Percentiles rank a stretch among this genome's conserved stretches.
Evolutionary conservation across 805 yeast species (phyloP).

Genomic region (Ogataea ganodermae): DNA sequence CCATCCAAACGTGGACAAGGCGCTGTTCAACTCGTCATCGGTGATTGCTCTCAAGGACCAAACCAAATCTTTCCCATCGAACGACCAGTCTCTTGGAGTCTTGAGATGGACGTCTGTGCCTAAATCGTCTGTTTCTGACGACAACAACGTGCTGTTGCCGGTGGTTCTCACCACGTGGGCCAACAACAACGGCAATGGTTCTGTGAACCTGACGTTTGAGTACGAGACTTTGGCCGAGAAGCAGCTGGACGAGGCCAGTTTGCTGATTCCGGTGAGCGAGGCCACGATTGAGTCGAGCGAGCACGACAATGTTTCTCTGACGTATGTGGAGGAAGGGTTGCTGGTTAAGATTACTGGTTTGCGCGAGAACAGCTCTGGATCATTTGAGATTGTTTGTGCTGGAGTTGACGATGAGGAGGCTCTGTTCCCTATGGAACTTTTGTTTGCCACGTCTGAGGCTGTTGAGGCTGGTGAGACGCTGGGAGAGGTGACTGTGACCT

Average conservation of each 20-base stretch:
- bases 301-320: slow-evolving; percentile 54
- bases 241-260: slow-evolving; percentile 53
- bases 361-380: slow-evolving; percentile 54
- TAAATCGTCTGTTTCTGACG: slow-evolving; percentile 48
- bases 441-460: slow-evolving; percentile 48
- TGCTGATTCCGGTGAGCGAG: slow-evolving; percentile 67
- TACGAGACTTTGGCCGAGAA: slow-evolving; percentile 66
- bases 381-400: slow-evolving; percentile 77
- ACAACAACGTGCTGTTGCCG: slow-evolving; percentile 61
- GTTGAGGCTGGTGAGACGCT: slow-evolving; percentile 35
- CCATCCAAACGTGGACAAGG: slow-evolving; percentile 93
- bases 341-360: slow-evolving; percentile 63
- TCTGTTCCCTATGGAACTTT: slow-evolving; percentile 83
- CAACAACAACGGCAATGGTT: slow-evolving; percentile 55
- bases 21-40: slow-evolving; percentile 56
- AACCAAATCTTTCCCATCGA: slow-evolving; percentile 81
- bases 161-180: slow-evolving; percentile 85
- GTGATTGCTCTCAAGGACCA: slow-evolving; percentile 76
- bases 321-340: slow-evolving; percentile 68
- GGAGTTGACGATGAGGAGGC: slow-evolving; percentile 72
- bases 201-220: slow-evolving; percentile 80
- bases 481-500: slow-evolving; percentile 66
- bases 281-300: slow-evolving; percentile 55
- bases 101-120: slow-evolving; percentile 87
- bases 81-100: slow-evolving; percentile 88